These are phyloP conservation scores for Rhizopogon vinicolor DNA, from an alignment of 768 basidiomycete genomes.

Conservation along the genomic window DNA sequence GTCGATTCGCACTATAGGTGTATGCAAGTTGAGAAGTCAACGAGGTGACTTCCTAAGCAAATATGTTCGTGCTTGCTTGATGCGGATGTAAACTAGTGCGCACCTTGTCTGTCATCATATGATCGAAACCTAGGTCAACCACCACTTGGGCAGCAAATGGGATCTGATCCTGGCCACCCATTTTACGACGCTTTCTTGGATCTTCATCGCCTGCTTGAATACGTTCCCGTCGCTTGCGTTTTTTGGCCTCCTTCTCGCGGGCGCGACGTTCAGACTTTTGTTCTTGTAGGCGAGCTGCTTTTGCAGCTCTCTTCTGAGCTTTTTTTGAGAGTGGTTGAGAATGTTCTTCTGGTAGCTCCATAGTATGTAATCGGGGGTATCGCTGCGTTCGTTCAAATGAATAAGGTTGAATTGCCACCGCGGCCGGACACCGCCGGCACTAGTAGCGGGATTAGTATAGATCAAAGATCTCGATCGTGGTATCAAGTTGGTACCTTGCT, in stretches of 20 bases:
- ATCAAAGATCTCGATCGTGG: background rate
- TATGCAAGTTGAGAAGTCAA: conserved; percentile 89
- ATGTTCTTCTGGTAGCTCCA: conserved; percentile 25
- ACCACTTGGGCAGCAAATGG: conserved; percentile 63
- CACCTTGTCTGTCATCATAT: conserved; percentile 91
- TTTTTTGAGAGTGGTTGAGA: conserved; percentile 59
- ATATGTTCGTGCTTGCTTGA: conserved; percentile 6
- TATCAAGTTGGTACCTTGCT: background rate
- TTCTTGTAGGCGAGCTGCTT: conserved; percentile 58
- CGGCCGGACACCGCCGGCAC: conserved; percentile 2
- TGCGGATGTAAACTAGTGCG: conserved; percentile 11
- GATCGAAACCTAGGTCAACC: conserved; percentile 89
- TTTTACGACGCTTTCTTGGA: conserved; percentile 14
- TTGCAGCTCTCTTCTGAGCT: conserved; percentile 73
- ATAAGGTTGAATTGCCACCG: conserved; percentile 3
- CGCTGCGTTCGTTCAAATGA: background rate
- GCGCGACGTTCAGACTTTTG: conserved; percentile 71
- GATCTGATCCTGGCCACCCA: conserved; percentile 22
- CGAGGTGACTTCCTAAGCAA: conserved; percentile 79
- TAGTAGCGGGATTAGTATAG: background rate
- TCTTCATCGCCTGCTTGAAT: conserved; percentile 60
- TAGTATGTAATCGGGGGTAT: background rate
- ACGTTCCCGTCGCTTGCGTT: conserved; percentile 61
- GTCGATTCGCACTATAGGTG: conserved; percentile 84
- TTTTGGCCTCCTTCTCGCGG: conserved; percentile 71